Percentiles rank a stretch among this genome's conserved stretches.
These are phyloP conservation scores for Penicillium sp. DNA, from an alignment of 2,329 filamentous ascomycete genomes.

Conservation along the genomic window DNA sequence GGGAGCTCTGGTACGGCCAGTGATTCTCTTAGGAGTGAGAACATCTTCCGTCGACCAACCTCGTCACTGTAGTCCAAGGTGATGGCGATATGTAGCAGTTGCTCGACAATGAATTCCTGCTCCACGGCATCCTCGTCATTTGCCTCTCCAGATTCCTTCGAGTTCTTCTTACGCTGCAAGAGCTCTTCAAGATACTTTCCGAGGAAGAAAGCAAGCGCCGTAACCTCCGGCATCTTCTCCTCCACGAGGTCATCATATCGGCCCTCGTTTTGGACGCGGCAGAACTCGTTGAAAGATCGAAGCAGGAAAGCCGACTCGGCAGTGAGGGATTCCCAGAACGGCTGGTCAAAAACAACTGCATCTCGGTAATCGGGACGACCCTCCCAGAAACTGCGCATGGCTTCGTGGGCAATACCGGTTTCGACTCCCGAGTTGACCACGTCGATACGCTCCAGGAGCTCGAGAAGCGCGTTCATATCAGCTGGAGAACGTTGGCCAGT, in stretches of 20 bases:
- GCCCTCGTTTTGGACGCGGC: conserved; percentile 72
- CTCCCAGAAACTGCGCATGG: conserved; percentile 96
- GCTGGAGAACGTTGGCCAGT: conserved; percentile 60
- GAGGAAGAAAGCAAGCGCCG: conserved; percentile 83
- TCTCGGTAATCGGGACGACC: conserved; percentile 69
- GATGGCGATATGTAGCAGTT: conserved; percentile 87
- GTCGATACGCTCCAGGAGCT: conserved; percentile 92
- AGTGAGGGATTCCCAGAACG: conserved; percentile 54
- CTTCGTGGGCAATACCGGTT: conserved; percentile 86
- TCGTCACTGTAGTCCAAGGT: conserved; percentile 98
- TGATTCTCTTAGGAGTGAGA: conserved; percentile 81
- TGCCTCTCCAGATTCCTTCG: conserved; percentile 61
- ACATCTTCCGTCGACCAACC: conserved; percentile 94
- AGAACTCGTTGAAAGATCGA: conserved; percentile 93
- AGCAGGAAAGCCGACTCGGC: conserved; percentile 89
- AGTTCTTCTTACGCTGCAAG: conserved; percentile 43
- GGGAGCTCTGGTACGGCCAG: conserved; percentile 85
- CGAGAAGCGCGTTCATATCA: conserved; percentile 80
- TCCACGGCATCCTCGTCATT: conserved; percentile 82
- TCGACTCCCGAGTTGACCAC: conserved; percentile 88
- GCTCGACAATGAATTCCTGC: conserved; percentile 93
- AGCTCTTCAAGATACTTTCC: conserved; percentile 72
- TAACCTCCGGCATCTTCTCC: conserved; percentile 94
- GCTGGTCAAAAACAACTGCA: conserved; percentile 49
- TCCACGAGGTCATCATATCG: conserved; percentile 78